A percentile compares a stretch with the other conserved stretches of the same genome.
These are phyloP conservation scores for Parasitella parasitica DNA, from an alignment of 371 early-diverging fungal genomes.

Conservation along the genomic window DNA sequence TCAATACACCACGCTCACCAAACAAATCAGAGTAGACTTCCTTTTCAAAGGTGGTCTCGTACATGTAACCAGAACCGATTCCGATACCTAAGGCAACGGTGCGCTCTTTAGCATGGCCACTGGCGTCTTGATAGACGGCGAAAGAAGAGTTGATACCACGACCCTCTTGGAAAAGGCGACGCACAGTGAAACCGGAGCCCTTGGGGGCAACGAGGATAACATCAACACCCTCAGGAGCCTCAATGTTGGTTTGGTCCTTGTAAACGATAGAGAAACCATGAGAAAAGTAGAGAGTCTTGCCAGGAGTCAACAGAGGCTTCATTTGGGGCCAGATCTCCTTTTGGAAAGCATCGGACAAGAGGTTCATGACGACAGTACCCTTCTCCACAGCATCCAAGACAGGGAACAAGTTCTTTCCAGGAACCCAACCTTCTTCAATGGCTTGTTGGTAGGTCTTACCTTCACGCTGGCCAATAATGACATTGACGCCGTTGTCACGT, in stretches of 20 bases:
- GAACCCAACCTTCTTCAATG: conserved; percentile 94
- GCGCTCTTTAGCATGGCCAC: conserved; percentile 91
- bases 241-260: conserved; percentile 88
- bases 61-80: conserved; percentile 95
- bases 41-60: conserved; percentile 96
- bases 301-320: conserved; percentile 89
- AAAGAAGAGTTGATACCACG: conserved; percentile 97
- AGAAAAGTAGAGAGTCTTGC: conserved; percentile 97
- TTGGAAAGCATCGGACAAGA: conserved; percentile 96
- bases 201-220: conserved; percentile 97
- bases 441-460: conserved; percentile 94
- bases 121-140: conserved; percentile 93
- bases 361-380: conserved; percentile 93
- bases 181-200: conserved; percentile 94
- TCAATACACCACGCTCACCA: conserved; percentile 97
- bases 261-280: conserved; percentile 97
- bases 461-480: conserved; percentile 94
- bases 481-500: conserved; percentile 95
- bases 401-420: conserved; percentile 92
- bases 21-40: conserved; percentile 96
- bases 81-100: conserved; percentile 93
- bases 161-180: conserved; percentile 94
- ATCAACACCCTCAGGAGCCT: conserved; percentile 90
- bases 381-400: conserved; percentile 90
- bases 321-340: conserved; percentile 90